phyloP scores from a whole-genome alignment of 768 basidiomycete genomes.

The Agaricus blazei region DNA sequence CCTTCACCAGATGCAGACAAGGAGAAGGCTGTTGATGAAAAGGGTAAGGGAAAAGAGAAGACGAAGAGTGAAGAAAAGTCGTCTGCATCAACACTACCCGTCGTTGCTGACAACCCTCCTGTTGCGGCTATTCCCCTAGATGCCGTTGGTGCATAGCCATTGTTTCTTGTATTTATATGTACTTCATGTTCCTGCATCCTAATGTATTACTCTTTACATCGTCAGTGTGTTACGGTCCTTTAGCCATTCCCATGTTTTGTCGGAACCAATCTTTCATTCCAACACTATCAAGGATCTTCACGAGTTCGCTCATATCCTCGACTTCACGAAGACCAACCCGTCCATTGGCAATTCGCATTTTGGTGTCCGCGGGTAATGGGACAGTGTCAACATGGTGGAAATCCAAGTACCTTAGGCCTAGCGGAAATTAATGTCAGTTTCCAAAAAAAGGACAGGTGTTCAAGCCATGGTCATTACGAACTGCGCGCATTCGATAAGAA shows the following conservation, averaged over 20 bases:
- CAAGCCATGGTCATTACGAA: conserved; percentile 10
- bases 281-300: conserved; percentile 12
- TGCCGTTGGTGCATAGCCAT: conserved; percentile 24
- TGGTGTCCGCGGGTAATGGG: conserved; percentile 14
- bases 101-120: conserved; percentile 8
- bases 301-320: conserved; percentile 27
- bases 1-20: conserved; percentile 20
- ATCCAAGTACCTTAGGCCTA: conserved; percentile 38
- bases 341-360: conserved; percentile 18
- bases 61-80: conserved; percentile 12
- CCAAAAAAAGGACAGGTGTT: background rate
- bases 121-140: conserved; percentile 17
- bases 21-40: conserved; percentile 11
- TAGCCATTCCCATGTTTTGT: conserved; percentile 10
- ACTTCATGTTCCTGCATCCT: background rate
- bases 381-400: conserved; percentile 37
- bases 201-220: background rate
- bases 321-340: conserved; percentile 32
- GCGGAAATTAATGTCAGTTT: background rate
- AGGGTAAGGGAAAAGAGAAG: conserved; percentile 11
- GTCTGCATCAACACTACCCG: background rate
- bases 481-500: conserved; percentile 36
- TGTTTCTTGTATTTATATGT: conserved; percentile 3
- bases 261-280: conserved; percentile 14
- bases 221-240: conserved; percentile 2